Evolutionary conservation across 2,329 filamentous ascomycete genomes (phyloP), one percentile per base, ranked within the genome.

Genomic region (Graphium sp.): DNA sequence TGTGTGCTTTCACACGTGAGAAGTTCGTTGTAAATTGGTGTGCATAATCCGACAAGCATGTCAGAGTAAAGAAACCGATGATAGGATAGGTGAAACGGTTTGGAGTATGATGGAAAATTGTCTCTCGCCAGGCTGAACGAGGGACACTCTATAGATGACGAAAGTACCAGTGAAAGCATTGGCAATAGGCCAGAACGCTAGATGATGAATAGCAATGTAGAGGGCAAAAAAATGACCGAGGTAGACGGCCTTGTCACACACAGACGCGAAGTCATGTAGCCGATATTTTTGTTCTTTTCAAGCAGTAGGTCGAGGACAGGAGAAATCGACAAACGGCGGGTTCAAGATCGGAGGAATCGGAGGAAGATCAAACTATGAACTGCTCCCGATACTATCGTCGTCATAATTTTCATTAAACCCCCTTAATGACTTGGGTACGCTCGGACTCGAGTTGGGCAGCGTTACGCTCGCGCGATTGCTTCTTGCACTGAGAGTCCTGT

Each of bases 391-490:
- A 22, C 20, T 12, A 18, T 34, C 32, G 25, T 35, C 35, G 18
- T 35, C 33, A 28, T 35, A 32, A 25, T 32, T 30, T 31, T 36
- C 36, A 21, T 55, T 68, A 93, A 51, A 92, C 76, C 36, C 85
- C 85, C 56, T 80, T 85, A 58, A 95, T 89, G 43, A 91, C 84
- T 38, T 87, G 78, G 26, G 89, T 98, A 47, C 87, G 69, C 65
- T 98, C 87, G 33, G 75, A 72, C 55, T 94, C 82, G 48, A 98
- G 63, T 58, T 91, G 85, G 39, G 84, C 79, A 34, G 83, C 81
- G 52, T 98, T 98, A 40, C 84, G 74, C 52, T 91, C 83, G 55
- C 93, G 83, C 26, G 82, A 87, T 53, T 93, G 84, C 62, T 92
- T 89, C 67, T 94, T 93, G 67, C 87, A 94, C 72, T 77, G 46